A percentile compares a stretch with the other conserved stretches of the same genome.
Conservation (phyloP, 495 filamentous ascomycete species). For the Clohesyomyces aquaticus region DNA sequence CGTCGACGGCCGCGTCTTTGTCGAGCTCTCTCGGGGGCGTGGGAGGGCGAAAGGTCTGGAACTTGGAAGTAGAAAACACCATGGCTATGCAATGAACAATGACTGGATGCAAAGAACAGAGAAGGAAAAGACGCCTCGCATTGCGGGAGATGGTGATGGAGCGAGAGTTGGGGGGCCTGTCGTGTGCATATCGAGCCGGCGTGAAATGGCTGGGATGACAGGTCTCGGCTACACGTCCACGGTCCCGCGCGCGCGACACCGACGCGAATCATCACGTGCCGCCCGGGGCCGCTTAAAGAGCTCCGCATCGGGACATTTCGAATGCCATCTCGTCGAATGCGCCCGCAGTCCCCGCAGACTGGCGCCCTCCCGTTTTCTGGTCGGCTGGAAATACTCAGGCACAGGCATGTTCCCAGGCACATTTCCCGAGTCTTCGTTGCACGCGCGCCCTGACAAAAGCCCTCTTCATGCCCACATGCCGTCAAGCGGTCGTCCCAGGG, state of each 20-base stretch:
- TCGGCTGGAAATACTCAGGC: too few species aligned
- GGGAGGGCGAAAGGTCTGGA: constrained; percentile 56
- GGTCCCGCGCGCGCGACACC: neutral
- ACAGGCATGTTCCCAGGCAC: too few species aligned
- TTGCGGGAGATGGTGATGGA: constrained; percentile 4
- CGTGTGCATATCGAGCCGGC: neutral
- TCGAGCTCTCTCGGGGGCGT: constrained; percentile 63
- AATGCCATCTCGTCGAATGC: neutral
- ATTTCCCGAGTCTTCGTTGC: too few species aligned
- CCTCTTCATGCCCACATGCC: too few species aligned
- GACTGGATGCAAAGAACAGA: constrained; percentile 18
- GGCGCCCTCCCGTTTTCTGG: neutral
- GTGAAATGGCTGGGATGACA: constrained; percentile 23
- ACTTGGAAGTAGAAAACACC: constrained; percentile 42
- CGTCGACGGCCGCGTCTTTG: constrained; percentile 42
- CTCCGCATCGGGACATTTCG: neutral
- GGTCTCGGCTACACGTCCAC: neutral
- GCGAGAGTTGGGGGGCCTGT: neutral
- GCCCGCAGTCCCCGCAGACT: neutral
- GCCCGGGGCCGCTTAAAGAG: neutral
- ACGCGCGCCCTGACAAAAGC: too few species aligned
- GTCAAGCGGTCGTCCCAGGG: too few species aligned
- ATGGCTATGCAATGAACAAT: constrained; percentile 43
- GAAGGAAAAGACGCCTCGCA: constrained; percentile 16
- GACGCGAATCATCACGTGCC: neutral